Evolutionary conservation across 495 filamentous ascomycete species (phyloP), one percentile per base, ranked within the genome.

Genomic region (Lepraria neglecta): DNA sequence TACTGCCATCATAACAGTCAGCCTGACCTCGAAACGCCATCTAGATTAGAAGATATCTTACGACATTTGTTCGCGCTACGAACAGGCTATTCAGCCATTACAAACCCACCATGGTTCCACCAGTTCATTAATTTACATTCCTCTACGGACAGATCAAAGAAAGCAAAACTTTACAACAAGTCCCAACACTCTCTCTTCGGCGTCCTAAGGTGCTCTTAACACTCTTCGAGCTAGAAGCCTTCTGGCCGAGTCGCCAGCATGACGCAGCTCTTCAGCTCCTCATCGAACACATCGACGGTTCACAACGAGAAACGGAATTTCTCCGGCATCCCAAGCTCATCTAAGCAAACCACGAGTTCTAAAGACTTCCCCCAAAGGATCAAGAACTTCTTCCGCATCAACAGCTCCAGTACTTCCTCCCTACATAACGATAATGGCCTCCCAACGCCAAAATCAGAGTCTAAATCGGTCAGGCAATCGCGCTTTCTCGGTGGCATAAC

Each of bases 321-420:
- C 63, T 66, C 69, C 40, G 67, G 61, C 44, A 48, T 59, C 46
- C 59, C 58, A 51, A 65, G 59, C 35, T 70, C 68, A 59, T 72
- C 55, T 27, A 64, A 61, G 46, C 64, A 68, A 35, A 46, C 78
- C 44, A 76, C 73, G 64, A 72, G 77, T 24, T 75, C 76, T 3
- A 73, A 73, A 73, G 89, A 94, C 68, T 84, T 96, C 67, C 90
- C 87, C 40, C 88, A 92, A 71, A 91, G 87, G 73, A 83, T 98
- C 73, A 95, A 88, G 82, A 95, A 92, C 72, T 97, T 97, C 79
- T 98, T 98, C 79, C 90, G 94, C 68, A 96, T 97, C 77, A 96
- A 88, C 73, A 88, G 78, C 67, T 78, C 80, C 43, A 74, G 77
- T 65, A 84, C 74, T 71, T 74, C 74, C 62, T 77, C 73, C 58